Evolutionary conservation across 129 eudicot genomes (phyloP).

Genomic region (Artemisia argyi): DNA sequence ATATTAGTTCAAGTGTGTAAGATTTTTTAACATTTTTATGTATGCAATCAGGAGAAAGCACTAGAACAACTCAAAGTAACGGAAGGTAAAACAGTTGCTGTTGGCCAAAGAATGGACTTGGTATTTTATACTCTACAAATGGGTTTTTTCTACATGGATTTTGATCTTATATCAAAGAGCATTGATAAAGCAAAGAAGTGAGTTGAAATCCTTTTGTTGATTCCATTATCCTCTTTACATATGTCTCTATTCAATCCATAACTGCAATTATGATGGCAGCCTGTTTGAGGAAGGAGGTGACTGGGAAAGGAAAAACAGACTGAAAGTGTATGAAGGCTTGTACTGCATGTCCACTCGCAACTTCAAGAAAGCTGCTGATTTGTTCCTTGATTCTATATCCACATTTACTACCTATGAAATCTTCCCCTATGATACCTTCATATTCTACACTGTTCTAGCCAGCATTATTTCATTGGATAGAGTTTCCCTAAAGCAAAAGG

Average conservation of each 20-base stretch:
- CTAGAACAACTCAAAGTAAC: slow-evolving; percentile 92
- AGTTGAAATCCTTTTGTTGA: slow-evolving; percentile 19
- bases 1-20: background rate
- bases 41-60: slow-evolving; percentile 67
- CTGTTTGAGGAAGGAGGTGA: slow-evolving; percentile 98
- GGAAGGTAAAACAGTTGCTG: slow-evolving; percentile 93
- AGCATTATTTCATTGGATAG: slow-evolving; percentile 91
- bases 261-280: slow-evolving; percentile 35
- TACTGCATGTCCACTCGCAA: slow-evolving; percentile 92
- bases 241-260: slow-evolving; percentile 3
- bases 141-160: slow-evolving; percentile 94
- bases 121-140: slow-evolving; percentile 86
- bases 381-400: slow-evolving; percentile 92
- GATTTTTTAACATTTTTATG: background rate
- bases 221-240: background rate
- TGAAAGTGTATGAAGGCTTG: slow-evolving; percentile 96
- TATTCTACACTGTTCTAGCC: slow-evolving; percentile 87
- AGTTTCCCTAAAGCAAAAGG: slow-evolving; percentile 95
- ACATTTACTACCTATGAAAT: slow-evolving; percentile 95
- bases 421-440: slow-evolving; percentile 91
- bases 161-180: slow-evolving; percentile 86
- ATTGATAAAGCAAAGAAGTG: slow-evolving; percentile 97
- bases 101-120: slow-evolving; percentile 95
- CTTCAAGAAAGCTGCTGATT: slow-evolving; percentile 89
- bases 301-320: slow-evolving; percentile 97